phyloP scores from a whole-genome alignment of 1,284 basidiomycete species.

The Microbotryum lychnidis-dioicae region DNA sequence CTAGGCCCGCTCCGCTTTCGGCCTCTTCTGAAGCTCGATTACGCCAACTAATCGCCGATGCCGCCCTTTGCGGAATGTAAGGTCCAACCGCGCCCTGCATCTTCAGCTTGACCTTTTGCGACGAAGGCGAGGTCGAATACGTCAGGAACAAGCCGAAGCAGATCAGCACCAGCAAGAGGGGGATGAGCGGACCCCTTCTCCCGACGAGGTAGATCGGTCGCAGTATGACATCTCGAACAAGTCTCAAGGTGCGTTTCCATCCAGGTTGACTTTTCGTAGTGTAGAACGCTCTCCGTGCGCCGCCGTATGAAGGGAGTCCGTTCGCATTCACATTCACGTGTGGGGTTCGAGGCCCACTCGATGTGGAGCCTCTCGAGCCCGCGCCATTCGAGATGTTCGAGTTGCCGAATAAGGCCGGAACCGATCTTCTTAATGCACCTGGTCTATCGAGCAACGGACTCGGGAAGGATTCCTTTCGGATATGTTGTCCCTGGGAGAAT shows the following conservation, averaged over 20 bases:
- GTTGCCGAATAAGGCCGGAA: too few relatives aligned
- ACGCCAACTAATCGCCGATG: conserved; percentile 24
- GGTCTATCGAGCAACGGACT: too few relatives aligned
- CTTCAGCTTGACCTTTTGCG: conserved; percentile 22
- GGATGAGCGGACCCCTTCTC: conserved; percentile 26
- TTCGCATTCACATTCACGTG: too few relatives aligned
- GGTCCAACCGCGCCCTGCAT: conserved; percentile 30
- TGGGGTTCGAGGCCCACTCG: too few relatives aligned
- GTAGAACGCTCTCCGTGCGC: conserved; percentile 19
- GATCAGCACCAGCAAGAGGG: conserved; percentile 12
- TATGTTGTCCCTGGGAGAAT: too few relatives aligned
- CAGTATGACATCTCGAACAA: conserved; percentile 20
- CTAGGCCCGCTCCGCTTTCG: neutral
- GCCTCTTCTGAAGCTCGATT: neutral
- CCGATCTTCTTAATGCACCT: too few relatives aligned
- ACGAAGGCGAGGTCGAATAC: conserved; percentile 22
- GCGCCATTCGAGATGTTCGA: too few relatives aligned
- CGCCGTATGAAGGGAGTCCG: too few relatives aligned
- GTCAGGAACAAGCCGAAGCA: conserved; percentile 21
- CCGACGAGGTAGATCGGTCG: conserved; percentile 29
- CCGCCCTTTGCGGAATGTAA: conserved; percentile 30
- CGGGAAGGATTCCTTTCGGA: too few relatives aligned
- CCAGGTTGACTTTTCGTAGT: neutral
- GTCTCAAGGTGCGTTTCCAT: neutral
- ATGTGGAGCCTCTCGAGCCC: too few relatives aligned